Evolutionary conservation across 768 basidiomycete species (phyloP), one percentile per base, ranked within the genome.

Genomic region (Leccinum barrowsii): DNA sequence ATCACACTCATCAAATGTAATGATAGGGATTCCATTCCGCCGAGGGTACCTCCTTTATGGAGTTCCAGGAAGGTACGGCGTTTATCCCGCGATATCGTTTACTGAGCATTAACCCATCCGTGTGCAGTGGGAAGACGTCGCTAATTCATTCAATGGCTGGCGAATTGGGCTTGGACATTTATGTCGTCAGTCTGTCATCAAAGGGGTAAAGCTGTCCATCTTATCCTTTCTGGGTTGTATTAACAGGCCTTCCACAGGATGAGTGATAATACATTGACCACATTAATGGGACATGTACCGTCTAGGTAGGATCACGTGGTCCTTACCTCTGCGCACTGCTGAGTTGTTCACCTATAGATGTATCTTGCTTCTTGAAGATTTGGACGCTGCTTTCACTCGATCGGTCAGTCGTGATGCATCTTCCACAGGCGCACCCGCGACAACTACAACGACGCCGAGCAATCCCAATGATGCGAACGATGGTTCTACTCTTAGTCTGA

Each of bases 301-400:
- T 83, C 88, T 59, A 85, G 90, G 89, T 91, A 10, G 4, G 80
- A 64, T 54, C 42, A 40, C 35, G 28, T 50, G 13, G 19, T 10
- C 22, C 35, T 42, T 17, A 47, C 30, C 26, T 56, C 61, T 60
- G 66, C 52, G 34, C 58, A 57, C 26, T 42, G 28, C 59, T 66
- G 22, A 69, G 24, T 8, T 24, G 17, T 55, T 51, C 35, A 2
- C 42, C 35, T 50, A 44, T 65, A 91, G 91, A 78, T 93, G 91
- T 79, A 92, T 96, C 60, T 80, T 96, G 65, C 87, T 96, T 74
- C 82, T 96, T 71, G 94, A 96, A 77, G 93, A 96, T 80, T 82
- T 96, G 65, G 92, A 94, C 71, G 92, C 92, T 56, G 92, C 92
- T 26, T 94, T 94, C 77, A 94, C 92, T 63, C 87, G 90, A 52